Evolutionary conservation across 2,329 filamentous ascomycete genomes (phyloP).

Genomic region (Metarhizium robertsii): DNA sequence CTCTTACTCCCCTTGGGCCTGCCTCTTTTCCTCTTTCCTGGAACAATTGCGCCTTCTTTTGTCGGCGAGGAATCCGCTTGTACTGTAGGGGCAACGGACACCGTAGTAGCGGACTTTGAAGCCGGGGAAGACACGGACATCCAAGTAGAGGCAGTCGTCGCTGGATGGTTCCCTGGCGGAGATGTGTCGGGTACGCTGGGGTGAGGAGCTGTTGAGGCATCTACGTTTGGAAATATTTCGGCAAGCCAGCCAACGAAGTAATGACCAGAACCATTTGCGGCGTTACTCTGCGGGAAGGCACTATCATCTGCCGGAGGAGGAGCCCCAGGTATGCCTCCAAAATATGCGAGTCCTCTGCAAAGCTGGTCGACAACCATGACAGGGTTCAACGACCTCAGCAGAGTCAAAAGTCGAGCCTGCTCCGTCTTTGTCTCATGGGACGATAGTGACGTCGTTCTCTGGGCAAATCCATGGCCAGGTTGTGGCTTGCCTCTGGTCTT

Average conservation of each 20-base stretch:
- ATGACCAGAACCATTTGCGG: slow-evolving; percentile 46
- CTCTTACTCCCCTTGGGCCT: slow-evolving; percentile 45
- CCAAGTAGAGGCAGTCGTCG: slow-evolving; percentile 9
- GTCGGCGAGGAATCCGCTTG: neutral
- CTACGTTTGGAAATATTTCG: slow-evolving; percentile 41
- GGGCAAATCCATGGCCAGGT: neutral
- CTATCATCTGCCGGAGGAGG: slow-evolving; percentile 39
- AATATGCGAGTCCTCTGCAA: slow-evolving; percentile 53
- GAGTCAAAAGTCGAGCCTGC: slow-evolving; percentile 48
- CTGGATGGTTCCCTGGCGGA: slow-evolving; percentile 25
- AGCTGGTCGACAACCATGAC: slow-evolving; percentile 50
- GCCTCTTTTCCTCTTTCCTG: slow-evolving; percentile 37
- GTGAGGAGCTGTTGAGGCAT: neutral
- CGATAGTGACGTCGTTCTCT: slow-evolving; percentile 8
- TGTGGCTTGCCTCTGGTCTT: neutral
- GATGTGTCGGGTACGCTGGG: neutral
- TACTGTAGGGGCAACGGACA: neutral
- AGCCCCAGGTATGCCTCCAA: slow-evolving; percentile 49
- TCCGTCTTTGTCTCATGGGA: slow-evolving; percentile 46
- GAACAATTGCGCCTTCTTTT: neutral
- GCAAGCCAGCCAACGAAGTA: slow-evolving; percentile 53
- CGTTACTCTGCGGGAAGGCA: slow-evolving; percentile 45
- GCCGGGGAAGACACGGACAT: neutral
- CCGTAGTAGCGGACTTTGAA: neutral
- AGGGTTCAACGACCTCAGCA: slow-evolving; percentile 47